These are phyloP conservation scores for Hypoxylon rubiginosum DNA, from an alignment of 2,329 filamentous ascomycete genomes.

Conservation along the genomic window DNA sequence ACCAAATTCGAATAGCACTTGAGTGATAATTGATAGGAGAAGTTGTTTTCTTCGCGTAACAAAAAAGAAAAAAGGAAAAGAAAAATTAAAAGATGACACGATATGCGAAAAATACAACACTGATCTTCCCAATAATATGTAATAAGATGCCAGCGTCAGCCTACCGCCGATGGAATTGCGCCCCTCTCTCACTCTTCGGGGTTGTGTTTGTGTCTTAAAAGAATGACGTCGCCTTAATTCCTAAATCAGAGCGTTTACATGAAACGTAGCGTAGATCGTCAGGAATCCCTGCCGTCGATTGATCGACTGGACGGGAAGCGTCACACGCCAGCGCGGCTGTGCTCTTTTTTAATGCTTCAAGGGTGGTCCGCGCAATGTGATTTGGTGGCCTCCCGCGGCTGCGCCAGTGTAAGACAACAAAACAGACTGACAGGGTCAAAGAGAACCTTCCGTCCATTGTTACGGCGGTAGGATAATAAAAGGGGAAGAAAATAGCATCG, in stretches of 20 bases:
- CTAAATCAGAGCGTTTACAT: slow-evolving; percentile 31
- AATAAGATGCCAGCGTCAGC: neutral
- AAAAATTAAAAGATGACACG: slow-evolving; percentile 4
- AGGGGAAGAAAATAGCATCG: neutral
- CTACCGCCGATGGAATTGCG: neutral
- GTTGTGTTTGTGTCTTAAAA: slow-evolving; percentile 6
- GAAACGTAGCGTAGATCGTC: slow-evolving; percentile 36
- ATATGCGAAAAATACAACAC: slow-evolving; percentile 1
- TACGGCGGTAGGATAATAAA: neutral
- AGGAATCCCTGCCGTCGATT: slow-evolving; percentile 33
- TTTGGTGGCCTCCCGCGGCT: slow-evolving; percentile 16
- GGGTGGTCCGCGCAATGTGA: slow-evolving; percentile 6
- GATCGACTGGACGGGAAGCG: slow-evolving; percentile 32
- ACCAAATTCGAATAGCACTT: neutral
- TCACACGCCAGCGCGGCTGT: slow-evolving; percentile 30
- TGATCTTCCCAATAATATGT: neutral
- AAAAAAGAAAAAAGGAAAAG: slow-evolving; percentile 12
- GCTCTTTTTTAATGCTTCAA: slow-evolving; percentile 22
- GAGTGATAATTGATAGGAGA: neutral
- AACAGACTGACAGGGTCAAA: too few relatives aligned
- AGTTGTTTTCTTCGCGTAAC: neutral
- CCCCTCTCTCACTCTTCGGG: slow-evolving; percentile 1
- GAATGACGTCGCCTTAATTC: slow-evolving; percentile 36
- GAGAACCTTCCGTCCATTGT: slow-evolving; percentile 7
- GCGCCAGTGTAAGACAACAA: slow-evolving; percentile 10